Base-by-base conservation (phyloP, 352 stramenopile species). In the Phytophthora hybrid region DNA sequence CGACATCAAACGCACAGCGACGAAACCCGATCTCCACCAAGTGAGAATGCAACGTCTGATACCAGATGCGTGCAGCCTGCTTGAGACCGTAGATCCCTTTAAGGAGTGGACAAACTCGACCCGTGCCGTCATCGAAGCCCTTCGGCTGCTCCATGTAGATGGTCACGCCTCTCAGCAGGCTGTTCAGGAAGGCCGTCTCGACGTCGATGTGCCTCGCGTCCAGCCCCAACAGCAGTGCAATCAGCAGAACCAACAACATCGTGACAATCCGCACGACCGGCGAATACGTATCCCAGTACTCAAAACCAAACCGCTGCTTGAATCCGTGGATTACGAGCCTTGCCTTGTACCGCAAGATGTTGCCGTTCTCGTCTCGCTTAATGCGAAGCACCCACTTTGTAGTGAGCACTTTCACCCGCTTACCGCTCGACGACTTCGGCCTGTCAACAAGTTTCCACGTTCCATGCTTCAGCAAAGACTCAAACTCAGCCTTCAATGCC, bases 251-350 rank as follows among this genome's bases (percentile, higher is more conserved):
- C 23, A 26, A 26, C 23, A 26, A 26, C 23, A 26, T 26, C 47
- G 59, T 66, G 10, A 49, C 3, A 21, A 59, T 52, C 13, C 14
- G 47, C 16, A 66, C 59, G 4, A 59, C 46, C 8, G 59, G 59
- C 19, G 29, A 56, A 26, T 26, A 26, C 23, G 23, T 26, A 26
- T 26, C 23, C 23, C 23, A 26, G 23, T 26, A 26, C 23, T 14
- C 58, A 51, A 26, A 32, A 59, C 39, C 37, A 13, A 54, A 63
- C 5, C 57, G 57, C 39, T 63, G 39, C 21, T 63, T 63, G 39
- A 54, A 63, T 16, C 39, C 57, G 57, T 44, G 37, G 37, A 44
- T 44, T 14, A 44, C 5, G 2, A 44, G 37, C 37, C 13, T 44
- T 44, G 37, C 37, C 37, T 44, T 44, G 37, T 44, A 44, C 8